A percentile compares a stretch with the other conserved stretches of the same genome.
phyloP scores from a whole-genome alignment of 768 basidiomycete species.

The Trametes sanguinea region DNA sequence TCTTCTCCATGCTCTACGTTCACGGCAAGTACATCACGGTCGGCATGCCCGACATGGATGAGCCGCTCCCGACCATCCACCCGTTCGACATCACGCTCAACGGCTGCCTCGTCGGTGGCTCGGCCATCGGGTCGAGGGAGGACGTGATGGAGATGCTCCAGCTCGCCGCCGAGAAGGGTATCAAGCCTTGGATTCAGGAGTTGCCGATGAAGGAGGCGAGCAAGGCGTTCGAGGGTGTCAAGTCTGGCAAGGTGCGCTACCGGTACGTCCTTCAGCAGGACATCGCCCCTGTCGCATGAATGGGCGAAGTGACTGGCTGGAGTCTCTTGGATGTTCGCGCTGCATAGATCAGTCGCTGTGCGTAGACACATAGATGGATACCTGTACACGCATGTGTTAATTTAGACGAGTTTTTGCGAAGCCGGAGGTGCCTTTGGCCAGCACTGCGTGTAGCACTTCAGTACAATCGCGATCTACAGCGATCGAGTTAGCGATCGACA shows the following conservation, averaged over 20 bases:
- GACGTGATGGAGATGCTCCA: slow-evolving; percentile 60
- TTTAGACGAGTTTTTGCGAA: too few species aligned
- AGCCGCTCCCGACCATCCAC: slow-evolving; percentile 36
- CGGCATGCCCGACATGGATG: slow-evolving; percentile 52
- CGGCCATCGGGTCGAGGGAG: slow-evolving; percentile 56
- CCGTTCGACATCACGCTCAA: slow-evolving; percentile 37
- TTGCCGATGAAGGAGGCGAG: slow-evolving; percentile 50
- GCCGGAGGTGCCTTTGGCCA: too few species aligned
- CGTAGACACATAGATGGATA: neutral
- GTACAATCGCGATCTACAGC: too few species aligned
- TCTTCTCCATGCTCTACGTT: slow-evolving; percentile 50
- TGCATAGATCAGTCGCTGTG: too few species aligned
- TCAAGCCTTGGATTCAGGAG: slow-evolving; percentile 48
- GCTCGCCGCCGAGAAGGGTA: slow-evolving; percentile 54
- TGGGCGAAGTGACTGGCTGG: neutral
- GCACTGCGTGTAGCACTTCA: too few species aligned
- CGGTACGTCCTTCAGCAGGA: slow-evolving; percentile 50
- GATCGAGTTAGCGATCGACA: too few species aligned
- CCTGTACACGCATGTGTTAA: neutral
- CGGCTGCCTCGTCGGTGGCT: slow-evolving; percentile 29
- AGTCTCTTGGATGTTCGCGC: too few species aligned
- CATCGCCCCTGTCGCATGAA: slow-evolving; percentile 12
- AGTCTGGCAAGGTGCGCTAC: slow-evolving; percentile 53
- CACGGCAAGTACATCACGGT: slow-evolving; percentile 58
- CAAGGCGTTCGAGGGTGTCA: slow-evolving; percentile 50